Percentiles rank a stretch among this genome's conserved stretches.
Evolutionary conservation across 2,329 filamentous ascomycete species (phyloP).

Genomic region (Ophiosphaerella narmari): DNA sequence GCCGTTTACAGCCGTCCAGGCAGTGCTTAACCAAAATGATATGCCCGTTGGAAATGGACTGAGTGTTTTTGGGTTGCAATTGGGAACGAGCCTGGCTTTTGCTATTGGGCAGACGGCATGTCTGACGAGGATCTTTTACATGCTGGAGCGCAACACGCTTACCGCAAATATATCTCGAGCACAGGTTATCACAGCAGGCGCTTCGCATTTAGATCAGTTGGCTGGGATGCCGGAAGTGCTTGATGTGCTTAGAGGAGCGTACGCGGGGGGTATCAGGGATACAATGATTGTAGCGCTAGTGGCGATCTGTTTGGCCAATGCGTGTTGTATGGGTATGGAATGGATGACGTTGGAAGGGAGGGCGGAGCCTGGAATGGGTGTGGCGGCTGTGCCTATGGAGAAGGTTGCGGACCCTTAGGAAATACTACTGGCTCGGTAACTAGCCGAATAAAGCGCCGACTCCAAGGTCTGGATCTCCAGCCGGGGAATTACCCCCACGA

Average conservation of each 20-base stretch:
- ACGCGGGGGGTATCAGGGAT: neutral
- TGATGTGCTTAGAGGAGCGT: neutral
- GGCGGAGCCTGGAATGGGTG: neutral
- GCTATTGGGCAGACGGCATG: neutral
- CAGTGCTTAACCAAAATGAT: slow-evolving; percentile 23
- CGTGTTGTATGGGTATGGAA: neutral
- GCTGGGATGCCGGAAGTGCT: neutral
- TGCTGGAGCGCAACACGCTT: neutral
- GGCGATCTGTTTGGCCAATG: neutral
- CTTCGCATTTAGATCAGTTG: neutral
- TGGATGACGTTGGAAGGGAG: neutral
- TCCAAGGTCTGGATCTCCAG: too few relatives aligned
- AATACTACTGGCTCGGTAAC: too few relatives aligned
- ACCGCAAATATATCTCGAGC: neutral
- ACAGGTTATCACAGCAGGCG: neutral
- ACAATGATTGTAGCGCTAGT: neutral
- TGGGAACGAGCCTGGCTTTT: neutral
- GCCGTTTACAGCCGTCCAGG: slow-evolving; percentile 1
- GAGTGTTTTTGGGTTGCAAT: slow-evolving; percentile 48
- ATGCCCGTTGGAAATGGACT: slow-evolving; percentile 44
- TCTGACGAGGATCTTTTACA: slow-evolving; percentile 1
- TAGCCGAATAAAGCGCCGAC: too few relatives aligned
- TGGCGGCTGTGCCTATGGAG: too few relatives aligned
- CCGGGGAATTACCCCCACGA: too few relatives aligned
- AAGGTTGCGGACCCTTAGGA: too few relatives aligned